A percentile compares a stretch with the other conserved stretches of the same genome.
phyloP scores from a whole-genome alignment of 2,329 filamentous ascomycete genomes.

The Fusarium cyanostomum region DNA sequence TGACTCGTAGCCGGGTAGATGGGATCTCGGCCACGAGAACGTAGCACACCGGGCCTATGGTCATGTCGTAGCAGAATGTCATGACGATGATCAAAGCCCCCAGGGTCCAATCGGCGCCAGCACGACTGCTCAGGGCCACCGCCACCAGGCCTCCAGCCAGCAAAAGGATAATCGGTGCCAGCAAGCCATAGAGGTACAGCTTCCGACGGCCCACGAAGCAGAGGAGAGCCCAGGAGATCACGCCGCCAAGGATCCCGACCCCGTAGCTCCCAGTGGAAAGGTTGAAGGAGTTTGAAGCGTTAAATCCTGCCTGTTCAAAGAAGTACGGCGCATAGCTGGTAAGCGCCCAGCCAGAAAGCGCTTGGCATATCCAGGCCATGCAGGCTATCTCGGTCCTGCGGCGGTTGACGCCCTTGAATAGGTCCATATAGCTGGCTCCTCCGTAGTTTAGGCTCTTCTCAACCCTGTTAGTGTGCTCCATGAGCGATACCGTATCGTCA shows the following conservation, averaged over 20 bases:
- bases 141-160: conserved; percentile 53
- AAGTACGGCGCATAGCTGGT: conserved; percentile 50
- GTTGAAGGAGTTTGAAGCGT: conserved; percentile 49
- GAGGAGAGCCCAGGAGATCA: conserved; percentile 53
- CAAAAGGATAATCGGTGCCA: conserved; percentile 43
- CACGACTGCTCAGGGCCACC: conserved; percentile 39
- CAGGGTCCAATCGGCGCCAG: conserved; percentile 48
- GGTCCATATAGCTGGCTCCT: conserved; percentile 39
- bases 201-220: conserved; percentile 52
- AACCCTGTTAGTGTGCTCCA: conserved; percentile 54
- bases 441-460: conserved; percentile 53
- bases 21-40: conserved; percentile 52
- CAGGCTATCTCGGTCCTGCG: conserved; percentile 44
- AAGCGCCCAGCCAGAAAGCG: conserved; percentile 37
- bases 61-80: conserved; percentile 50
- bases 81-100: conserved; percentile 52
- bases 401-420: conserved; percentile 39
- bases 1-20: conserved; percentile 51
- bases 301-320: conserved; percentile 54
- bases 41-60: conserved; percentile 43
- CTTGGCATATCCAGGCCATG: conserved; percentile 42
- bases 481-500: conserved; percentile 56
- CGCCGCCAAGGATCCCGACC: conserved; percentile 53
- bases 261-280: conserved; percentile 52
- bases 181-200: conserved; percentile 52